These are phyloP conservation scores for Kwoniella dendrophila DNA, from an alignment of 768 basidiomycete genomes.

Conservation along the genomic window DNA sequence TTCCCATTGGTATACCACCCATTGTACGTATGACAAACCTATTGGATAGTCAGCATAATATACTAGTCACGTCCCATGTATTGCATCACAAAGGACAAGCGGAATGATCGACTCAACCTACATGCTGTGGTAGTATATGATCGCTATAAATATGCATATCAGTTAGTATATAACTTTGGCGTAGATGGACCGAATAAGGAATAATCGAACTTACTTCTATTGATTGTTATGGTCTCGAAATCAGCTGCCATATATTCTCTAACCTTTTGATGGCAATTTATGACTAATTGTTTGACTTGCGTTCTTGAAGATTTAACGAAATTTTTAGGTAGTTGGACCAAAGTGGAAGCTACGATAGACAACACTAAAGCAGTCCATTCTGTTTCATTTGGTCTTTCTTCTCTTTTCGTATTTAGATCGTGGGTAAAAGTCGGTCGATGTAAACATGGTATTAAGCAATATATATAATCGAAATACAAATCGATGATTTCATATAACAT, in stretches of 20 bases:
- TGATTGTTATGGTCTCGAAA: constrained; percentile 32
- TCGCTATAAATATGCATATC: constrained; percentile 68
- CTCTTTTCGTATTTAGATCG: constrained; percentile 75
- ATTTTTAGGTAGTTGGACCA: constrained; percentile 83
- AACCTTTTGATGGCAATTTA: constrained; percentile 68
- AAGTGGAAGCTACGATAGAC: constrained; percentile 81
- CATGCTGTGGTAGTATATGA: constrained; percentile 75
- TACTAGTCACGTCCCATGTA: not conserved
- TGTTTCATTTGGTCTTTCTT: constrained; percentile 72
- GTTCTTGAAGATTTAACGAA: constrained; percentile 76
- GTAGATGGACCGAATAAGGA: not conserved
- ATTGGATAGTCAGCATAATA: not conserved
- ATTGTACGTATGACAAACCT: constrained; percentile 6
- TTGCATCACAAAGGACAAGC: not conserved
- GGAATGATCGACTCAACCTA: constrained; percentile 58
- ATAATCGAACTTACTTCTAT: constrained; percentile 31
- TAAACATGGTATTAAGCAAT: constrained; percentile 84
- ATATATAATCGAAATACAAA: constrained; percentile 91
- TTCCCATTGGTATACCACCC: constrained; percentile 6
- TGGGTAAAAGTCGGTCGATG: constrained; percentile 91
- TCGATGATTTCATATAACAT: constrained; percentile 79
- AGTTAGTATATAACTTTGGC: not conserved
- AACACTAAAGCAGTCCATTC: constrained; percentile 89
- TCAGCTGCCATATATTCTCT: constrained; percentile 31
- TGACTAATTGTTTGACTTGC: constrained; percentile 78